A percentile compares a stretch with the other conserved stretches of the same genome.
Evolutionary conservation across 164 flowering plant genomes (phyloP).

Genomic region (Umbellularia californica): DNA sequence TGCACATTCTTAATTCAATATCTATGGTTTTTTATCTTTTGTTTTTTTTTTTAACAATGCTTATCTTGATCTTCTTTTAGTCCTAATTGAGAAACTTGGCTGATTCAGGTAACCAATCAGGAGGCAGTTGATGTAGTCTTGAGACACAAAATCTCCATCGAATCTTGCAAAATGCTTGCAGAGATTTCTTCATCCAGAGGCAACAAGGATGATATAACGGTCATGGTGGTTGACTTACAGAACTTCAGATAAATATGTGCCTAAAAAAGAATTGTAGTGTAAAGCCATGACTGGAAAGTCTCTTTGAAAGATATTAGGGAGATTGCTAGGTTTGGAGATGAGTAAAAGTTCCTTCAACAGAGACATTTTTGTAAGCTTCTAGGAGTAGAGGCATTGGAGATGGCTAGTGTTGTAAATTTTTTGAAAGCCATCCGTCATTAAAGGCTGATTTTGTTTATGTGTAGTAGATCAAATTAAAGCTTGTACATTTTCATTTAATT

Average conservation of each 20-base stretch:
- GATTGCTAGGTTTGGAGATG: too few species aligned
- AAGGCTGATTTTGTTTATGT: too few species aligned
- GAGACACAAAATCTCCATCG: constrained; percentile 13
- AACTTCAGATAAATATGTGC: constrained; percentile 8
- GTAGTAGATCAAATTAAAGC: too few species aligned
- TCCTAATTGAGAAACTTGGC: background rate
- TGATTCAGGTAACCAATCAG: constrained; percentile 39
- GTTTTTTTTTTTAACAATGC: background rate
- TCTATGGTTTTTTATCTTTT: background rate
- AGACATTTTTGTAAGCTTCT: too few species aligned
- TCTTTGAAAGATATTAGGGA: too few species aligned
- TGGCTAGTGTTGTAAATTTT: too few species aligned
- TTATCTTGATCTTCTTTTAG: background rate
- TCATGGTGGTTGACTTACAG: constrained; percentile 43
- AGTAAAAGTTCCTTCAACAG: too few species aligned
- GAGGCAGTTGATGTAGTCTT: constrained; percentile 50
- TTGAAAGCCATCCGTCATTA: too few species aligned
- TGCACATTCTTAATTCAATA: background rate
- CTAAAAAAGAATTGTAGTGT: too few species aligned
- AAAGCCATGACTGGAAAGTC: too few species aligned
- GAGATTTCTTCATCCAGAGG: constrained; percentile 45
- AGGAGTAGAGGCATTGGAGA: too few species aligned
- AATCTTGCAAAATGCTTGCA: constrained; percentile 44
- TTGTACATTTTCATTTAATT: too few species aligned
- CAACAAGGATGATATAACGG: constrained; percentile 44